These are phyloP conservation scores for Ensete glaucum DNA, from an alignment of 176 grass and related monocot genomes.

Conservation along the genomic window DNA sequence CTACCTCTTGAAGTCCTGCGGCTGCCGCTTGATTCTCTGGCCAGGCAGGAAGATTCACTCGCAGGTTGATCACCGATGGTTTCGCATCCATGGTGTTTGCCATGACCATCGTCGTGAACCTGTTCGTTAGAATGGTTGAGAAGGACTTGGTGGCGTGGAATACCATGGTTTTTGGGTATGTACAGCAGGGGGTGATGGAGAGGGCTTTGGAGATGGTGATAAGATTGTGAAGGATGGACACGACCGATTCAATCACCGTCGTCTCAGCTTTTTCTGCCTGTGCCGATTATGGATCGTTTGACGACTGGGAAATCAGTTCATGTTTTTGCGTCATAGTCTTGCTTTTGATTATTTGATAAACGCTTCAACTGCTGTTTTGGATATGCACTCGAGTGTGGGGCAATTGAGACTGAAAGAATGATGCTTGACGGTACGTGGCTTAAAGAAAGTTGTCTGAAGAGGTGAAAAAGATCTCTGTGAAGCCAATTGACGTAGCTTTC, in stretches of 20 bases:
- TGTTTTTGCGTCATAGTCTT: constrained; percentile 28
- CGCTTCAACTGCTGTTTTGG: constrained; percentile 41
- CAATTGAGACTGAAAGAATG: constrained; percentile 6
- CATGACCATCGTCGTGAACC: constrained; percentile 15
- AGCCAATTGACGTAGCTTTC: constrained; percentile 41
- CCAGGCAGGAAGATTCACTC: constrained; percentile 7
- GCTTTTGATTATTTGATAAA: constrained; percentile 30
- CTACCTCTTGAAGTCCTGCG: constrained; percentile 11
- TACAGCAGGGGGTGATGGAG: constrained; percentile 26
- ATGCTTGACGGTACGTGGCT: constrained; percentile 26
- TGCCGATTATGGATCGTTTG: constrained; percentile 9
- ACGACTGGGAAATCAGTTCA: constrained; percentile 20
- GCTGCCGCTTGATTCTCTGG: neutral
- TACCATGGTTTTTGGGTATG: constrained; percentile 34
- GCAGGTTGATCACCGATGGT: constrained; percentile 4
- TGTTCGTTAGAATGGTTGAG: constrained; percentile 41
- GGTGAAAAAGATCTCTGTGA: constrained; percentile 38
- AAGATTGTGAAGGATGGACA: constrained; percentile 33
- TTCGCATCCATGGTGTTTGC: constrained; percentile 15
- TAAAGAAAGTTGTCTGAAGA: constrained; percentile 42
- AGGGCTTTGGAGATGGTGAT: constrained; percentile 33
- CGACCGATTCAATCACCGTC: constrained; percentile 37
- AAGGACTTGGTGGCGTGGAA: constrained; percentile 46
- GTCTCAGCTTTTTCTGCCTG: constrained; percentile 33
- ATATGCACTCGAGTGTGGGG: constrained; percentile 41